Evolutionary conservation across 306 rosid species (phyloP).

Genomic region (Cucumis melo): DNA sequence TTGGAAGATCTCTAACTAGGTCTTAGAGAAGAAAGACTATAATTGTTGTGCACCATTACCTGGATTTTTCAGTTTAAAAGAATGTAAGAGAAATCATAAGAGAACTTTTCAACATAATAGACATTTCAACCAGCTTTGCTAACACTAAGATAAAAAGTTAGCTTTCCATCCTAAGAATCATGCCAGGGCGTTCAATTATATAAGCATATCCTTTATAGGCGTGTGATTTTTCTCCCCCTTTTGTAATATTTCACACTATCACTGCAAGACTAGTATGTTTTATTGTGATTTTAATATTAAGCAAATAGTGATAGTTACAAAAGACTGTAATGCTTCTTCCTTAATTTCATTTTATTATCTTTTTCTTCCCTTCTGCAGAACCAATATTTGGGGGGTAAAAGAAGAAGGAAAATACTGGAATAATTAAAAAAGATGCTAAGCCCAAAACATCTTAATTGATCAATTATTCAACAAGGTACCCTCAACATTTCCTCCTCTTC

Average conservation of each 20-base stretch:
- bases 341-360: background rate
- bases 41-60: background rate
- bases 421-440: background rate
- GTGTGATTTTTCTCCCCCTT: background rate
- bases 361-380: background rate
- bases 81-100: background rate
- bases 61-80: background rate
- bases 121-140: background rate
- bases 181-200: background rate
- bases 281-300: background rate
- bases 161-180: background rate
- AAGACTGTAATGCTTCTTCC: background rate
- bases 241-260: background rate
- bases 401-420: background rate
- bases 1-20: no score
- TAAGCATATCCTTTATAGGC: background rate
- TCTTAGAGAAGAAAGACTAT: no score
- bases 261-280: background rate
- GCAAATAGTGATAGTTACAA: background rate
- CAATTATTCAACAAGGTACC: slow-evolving; percentile 18
- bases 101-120: background rate
- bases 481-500: slow-evolving; percentile 35
- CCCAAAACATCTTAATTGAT: background rate
- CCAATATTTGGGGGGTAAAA: background rate
- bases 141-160: background rate